Percentiles rank a stretch among this genome's conserved stretches.
Conservation (phyloP, 2,329 filamentous ascomycete species). For the Aspergillus arachidicola region DNA sequence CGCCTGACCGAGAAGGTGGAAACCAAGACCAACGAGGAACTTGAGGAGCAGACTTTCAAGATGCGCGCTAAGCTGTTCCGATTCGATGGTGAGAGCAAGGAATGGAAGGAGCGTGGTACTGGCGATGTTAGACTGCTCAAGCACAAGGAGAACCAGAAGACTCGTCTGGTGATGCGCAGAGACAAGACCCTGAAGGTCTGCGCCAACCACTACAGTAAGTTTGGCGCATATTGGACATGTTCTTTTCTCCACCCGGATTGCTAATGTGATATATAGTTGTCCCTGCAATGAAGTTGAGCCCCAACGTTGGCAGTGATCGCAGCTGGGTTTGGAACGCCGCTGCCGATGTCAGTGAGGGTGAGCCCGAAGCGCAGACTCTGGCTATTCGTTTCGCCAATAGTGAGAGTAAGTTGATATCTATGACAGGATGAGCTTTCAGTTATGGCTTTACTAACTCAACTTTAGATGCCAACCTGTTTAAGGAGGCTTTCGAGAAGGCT, state of each 20-base stretch:
- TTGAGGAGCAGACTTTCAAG: slow-evolving; percentile 97
- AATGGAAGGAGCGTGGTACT: slow-evolving; percentile 99
- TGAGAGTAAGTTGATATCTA: slow-evolving; percentile 70
- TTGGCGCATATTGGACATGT: not conserved
- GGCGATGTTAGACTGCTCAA: slow-evolving; percentile 95
- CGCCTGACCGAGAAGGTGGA: slow-evolving; percentile 96
- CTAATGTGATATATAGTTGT: slow-evolving; percentile 64
- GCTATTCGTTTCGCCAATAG: slow-evolving; percentile 97
- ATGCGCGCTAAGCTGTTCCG: slow-evolving; percentile 99
- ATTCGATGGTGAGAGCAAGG: slow-evolving; percentile 85
- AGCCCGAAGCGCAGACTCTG: slow-evolving; percentile 92
- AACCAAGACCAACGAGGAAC: slow-evolving; percentile 96
- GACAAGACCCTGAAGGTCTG: slow-evolving; percentile 99
- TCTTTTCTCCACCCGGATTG: not conserved
- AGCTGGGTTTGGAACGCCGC: slow-evolving; percentile 99
- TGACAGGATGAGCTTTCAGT: too few relatives aligned
- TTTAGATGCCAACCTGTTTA: slow-evolving; percentile 92
- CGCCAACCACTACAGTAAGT: slow-evolving; percentile 98
- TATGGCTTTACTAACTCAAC: slow-evolving; percentile 19
- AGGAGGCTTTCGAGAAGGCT: slow-evolving; percentile 95
- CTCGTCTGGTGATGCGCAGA: slow-evolving; percentile 94
- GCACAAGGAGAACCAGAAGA: slow-evolving; percentile 99
- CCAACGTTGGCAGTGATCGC: slow-evolving; percentile 96
- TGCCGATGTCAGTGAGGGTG: slow-evolving; percentile 96
- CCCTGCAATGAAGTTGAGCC: slow-evolving; percentile 97